Percentiles rank a stretch among this genome's conserved stretches.
Conservation (phyloP, 352 stramenopile genomes). For the Globisporangium megalacanthum region DNA sequence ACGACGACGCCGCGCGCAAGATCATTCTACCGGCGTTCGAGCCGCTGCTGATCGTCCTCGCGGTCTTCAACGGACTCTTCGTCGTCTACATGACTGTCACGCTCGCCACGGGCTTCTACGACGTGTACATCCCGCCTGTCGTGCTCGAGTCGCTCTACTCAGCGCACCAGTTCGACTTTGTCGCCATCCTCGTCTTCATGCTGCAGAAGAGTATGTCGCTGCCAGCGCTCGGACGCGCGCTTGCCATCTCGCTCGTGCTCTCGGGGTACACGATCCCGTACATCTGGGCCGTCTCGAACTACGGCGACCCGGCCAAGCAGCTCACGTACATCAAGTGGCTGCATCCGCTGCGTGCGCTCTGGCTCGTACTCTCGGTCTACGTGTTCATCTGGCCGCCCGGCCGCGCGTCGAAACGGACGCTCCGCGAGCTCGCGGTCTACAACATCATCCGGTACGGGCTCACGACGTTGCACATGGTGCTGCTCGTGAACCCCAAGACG, state of each 20-base stretch:
- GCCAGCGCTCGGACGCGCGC: conserved; percentile 23
- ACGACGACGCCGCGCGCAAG: conserved; percentile 23
- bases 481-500: conserved; percentile 19
- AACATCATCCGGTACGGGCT: conserved; percentile 5
- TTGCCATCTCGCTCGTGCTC: conserved; percentile 19
- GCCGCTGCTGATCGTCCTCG: conserved; percentile 31
- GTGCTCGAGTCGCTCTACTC: conserved; percentile 25
- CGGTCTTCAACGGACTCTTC: conserved; percentile 21
- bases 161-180: conserved; percentile 28
- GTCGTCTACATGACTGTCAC: conserved; percentile 19
- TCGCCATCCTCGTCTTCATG: conserved; percentile 33
- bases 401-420: conserved; percentile 21
- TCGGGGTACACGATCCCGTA: conserved; percentile 23
- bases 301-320: conserved; percentile 10
- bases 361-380: conserved; percentile 24
- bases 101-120: conserved; percentile 18
- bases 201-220: conserved; percentile 42
- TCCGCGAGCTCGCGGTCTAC: conserved; percentile 23
- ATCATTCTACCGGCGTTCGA: conserved; percentile 40
- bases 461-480: conserved; percentile 7
- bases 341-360: conserved; percentile 11
- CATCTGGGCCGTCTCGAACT: conserved; percentile 15
- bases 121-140: conserved; percentile 9
- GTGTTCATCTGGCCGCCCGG: conserved; percentile 26
- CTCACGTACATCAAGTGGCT: conserved; percentile 10